Percentiles rank a stretch among this genome's conserved stretches.
Conservation (phyloP, 192 early-diverging fungal genomes). For the Coemansia erecta region DNA sequence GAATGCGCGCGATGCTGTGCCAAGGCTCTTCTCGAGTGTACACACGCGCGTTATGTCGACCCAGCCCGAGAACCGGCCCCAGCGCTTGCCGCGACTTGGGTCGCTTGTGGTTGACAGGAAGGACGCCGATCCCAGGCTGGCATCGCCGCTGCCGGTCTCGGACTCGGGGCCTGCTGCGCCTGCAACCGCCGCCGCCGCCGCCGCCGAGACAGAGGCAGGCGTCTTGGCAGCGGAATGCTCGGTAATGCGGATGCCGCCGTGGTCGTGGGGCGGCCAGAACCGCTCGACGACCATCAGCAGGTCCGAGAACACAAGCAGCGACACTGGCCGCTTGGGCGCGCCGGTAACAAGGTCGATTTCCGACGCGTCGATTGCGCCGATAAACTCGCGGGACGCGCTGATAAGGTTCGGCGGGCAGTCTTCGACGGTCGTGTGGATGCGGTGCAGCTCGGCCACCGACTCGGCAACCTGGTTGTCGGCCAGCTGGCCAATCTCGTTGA, state of each 20-base stretch:
- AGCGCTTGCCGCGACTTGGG: slow-evolving; percentile 27
- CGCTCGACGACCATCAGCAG: slow-evolving; percentile 55
- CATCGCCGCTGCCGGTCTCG: slow-evolving; percentile 3
- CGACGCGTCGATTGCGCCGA: slow-evolving; percentile 48
- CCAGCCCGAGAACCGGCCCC: slow-evolving; percentile 50
- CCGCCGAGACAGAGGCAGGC: slow-evolving; percentile 20
- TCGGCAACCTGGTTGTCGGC: slow-evolving; percentile 55
- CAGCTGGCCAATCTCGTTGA: slow-evolving; percentile 55
- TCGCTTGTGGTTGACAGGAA: slow-evolving; percentile 38
- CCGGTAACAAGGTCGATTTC: slow-evolving; percentile 51
- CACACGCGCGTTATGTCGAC: slow-evolving; percentile 46
- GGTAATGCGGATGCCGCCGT: slow-evolving; percentile 44
- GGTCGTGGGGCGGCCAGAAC: slow-evolving; percentile 43
- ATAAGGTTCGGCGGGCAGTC: slow-evolving; percentile 56
- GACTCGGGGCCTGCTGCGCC: slow-evolving; percentile 10
- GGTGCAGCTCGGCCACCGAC: slow-evolving; percentile 49
- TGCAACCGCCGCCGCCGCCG: not conserved
- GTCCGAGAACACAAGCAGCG: slow-evolving; percentile 51
- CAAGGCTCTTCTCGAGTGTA: slow-evolving; percentile 42
- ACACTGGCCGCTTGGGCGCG: slow-evolving; percentile 44
- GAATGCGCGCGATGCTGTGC: slow-evolving; percentile 38
- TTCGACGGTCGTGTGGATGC: slow-evolving; percentile 49
- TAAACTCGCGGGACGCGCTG: slow-evolving; percentile 54
- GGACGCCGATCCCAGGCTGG: slow-evolving; percentile 21
- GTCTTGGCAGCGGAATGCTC: slow-evolving; percentile 18